Evolutionary conservation across 2,329 filamentous ascomycete genomes (phyloP).

Genomic region (Gremmenia infestans): DNA sequence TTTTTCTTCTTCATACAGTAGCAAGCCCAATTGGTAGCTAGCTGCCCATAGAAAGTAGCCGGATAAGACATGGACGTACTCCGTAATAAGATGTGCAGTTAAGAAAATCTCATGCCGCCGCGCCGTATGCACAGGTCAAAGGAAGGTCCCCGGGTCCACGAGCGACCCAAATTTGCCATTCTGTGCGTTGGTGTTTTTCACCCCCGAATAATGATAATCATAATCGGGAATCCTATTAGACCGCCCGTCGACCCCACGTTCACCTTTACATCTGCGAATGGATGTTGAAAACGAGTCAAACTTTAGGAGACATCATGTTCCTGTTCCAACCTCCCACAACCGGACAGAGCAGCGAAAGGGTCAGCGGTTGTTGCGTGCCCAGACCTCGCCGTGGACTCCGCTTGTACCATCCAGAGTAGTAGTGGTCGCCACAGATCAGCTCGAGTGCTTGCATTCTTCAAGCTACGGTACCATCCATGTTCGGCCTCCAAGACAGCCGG

Average conservation of each 20-base stretch:
- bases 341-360: too few relatives aligned
- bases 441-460: not conserved
- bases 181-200: not conserved
- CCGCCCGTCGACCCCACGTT: not conserved
- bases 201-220: too few relatives aligned
- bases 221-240: not conserved
- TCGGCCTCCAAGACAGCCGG: not conserved
- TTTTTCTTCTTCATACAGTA: not conserved
- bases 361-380: not conserved
- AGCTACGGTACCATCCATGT: not conserved
- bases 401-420: not conserved
- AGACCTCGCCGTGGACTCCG: not conserved
- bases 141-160: not conserved
- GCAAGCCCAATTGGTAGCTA: not conserved
- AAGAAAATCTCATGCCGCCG: constrained; percentile 10
- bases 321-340: not conserved
- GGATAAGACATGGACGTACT: not conserved
- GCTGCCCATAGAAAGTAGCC: not conserved
- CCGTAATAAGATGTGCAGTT: constrained; percentile 10
- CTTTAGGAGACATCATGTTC: not conserved
- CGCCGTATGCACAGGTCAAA: constrained; percentile 5
- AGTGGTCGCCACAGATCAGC: not conserved
- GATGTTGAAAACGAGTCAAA: not conserved
- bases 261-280: not conserved
- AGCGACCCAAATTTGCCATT: not conserved